phyloP scores from a whole-genome alignment of 257 asterid genomes.

The Solanum chilense region DNA sequence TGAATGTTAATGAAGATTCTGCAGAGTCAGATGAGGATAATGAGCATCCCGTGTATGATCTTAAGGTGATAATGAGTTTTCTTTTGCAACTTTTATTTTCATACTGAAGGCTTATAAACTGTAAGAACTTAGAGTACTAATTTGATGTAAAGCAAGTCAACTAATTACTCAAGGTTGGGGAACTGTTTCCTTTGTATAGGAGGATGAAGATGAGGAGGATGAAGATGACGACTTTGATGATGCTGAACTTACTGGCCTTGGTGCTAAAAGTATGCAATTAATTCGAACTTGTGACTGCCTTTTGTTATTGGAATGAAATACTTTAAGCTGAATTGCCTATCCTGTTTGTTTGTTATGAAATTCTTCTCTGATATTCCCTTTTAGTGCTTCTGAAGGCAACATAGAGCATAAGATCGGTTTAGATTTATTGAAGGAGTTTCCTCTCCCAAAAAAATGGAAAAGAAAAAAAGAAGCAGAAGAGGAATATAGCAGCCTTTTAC shows the following conservation, averaged over 20 bases:
- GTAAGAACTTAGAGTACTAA: background rate
- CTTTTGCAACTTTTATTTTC: background rate
- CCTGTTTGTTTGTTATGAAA: background rate
- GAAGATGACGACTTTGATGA: constrained; percentile 28
- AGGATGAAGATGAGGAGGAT: constrained; percentile 35
- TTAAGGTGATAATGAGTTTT: constrained; percentile 42
- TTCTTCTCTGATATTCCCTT: background rate
- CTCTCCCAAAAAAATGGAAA: background rate
- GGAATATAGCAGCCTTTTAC: background rate
- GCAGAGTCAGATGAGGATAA: constrained; percentile 70
- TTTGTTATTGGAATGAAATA: background rate
- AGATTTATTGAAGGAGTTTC: background rate
- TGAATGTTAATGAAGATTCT: constrained; percentile 42
- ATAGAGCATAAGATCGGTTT: background rate
- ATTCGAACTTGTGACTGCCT: background rate
- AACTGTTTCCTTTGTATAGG: constrained; percentile 7
- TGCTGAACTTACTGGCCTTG: constrained; percentile 44
- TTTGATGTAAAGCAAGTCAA: background rate
- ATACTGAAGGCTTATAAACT: background rate
- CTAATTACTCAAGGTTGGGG: background rate
- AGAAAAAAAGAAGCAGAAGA: background rate
- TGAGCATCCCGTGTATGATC: constrained; percentile 65
- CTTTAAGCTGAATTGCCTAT: background rate
- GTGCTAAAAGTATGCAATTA: constrained; percentile 54
- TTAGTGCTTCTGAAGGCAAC: background rate